Base-by-base conservation (phyloP, 2,329 filamentous ascomycete genomes). In the Epichloe glyceriae region DNA sequence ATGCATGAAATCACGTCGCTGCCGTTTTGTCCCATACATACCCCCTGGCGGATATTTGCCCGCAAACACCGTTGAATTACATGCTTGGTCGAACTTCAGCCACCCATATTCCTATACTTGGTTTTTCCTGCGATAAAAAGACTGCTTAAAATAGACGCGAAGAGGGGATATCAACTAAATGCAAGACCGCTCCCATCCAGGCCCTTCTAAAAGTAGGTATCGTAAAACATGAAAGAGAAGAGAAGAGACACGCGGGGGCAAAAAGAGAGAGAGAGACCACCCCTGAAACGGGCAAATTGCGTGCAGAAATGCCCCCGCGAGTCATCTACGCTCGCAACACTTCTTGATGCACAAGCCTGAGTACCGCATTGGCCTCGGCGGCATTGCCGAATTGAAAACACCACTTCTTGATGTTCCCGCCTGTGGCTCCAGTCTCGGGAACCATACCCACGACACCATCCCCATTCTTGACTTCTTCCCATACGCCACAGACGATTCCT, bases 401-500 rank as follows among this genome's bases (percentile, higher is more conserved):
- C 78, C 78, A 82, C 65, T 80, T 81, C 59, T 73, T 78, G 51
- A 82, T 75, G 53, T 71, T 74, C 20, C 78, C 78, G 8, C 70
- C 70, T 5, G 75, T 70, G 22, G 70, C 71, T 6, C 77, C 77
- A 20, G 68, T 74, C 47, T 71, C 70, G 2, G 76, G 75, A 41
- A 69, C 77, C 17, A 70, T 65, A 26, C 76, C 77, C 11, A 74
- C 70, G 40, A 74, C 72, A 22, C 79, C 78, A 22, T 79, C 73
- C 55, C 78, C 78, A 55, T 83, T 78, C 46, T 81, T 81, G 58
- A 84, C 71, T 56, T 88, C 82, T 64, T 93, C 86, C 81, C 88
- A 93, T 37, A 96, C 85, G 56, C 86, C 90, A 51, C 95, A 82
- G 1, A 93, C 87, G 60, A 96, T 91, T 45, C 90, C 90, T 35